phyloP scores from a whole-genome alignment of 2,329 filamentous ascomycete species.

The Claviceps lovelessii region DNA sequence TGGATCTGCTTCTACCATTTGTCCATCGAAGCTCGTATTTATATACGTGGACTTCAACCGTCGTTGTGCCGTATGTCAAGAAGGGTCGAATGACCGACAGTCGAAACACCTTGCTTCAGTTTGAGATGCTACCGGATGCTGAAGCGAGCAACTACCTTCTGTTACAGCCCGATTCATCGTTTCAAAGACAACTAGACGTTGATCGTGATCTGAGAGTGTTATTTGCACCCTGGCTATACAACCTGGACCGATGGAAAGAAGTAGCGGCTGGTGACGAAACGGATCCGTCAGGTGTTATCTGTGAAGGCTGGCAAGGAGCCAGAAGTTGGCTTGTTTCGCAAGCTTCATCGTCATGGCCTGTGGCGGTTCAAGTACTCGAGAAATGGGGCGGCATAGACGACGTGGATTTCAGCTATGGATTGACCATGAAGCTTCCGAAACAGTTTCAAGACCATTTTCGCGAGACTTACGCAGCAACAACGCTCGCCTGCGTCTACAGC shows the following conservation, averaged over 20 bases:
- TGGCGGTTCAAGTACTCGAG: constrained; percentile 48
- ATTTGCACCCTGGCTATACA: constrained; percentile 61
- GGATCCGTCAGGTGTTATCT: constrained; percentile 20
- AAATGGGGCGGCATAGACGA: constrained; percentile 64
- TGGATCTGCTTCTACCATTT: constrained; percentile 55
- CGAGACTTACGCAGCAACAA: constrained; percentile 50
- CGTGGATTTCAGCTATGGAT: constrained; percentile 50
- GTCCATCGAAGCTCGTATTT: constrained; percentile 46
- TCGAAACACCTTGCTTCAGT: constrained; percentile 42
- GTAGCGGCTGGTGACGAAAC: constrained; percentile 3
- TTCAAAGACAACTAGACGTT: constrained; percentile 27
- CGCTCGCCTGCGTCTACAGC: constrained; percentile 53
- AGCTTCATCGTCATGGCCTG: constrained; percentile 44
- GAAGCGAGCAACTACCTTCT: constrained; percentile 48
- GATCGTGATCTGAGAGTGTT: constrained; percentile 54
- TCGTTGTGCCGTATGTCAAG: constrained; percentile 52
- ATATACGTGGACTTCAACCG: constrained; percentile 54
- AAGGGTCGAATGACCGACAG: constrained; percentile 58
- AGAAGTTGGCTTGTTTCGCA: constrained; percentile 52
- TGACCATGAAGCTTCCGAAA: constrained; percentile 43
- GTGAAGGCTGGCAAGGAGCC: constrained; percentile 53
- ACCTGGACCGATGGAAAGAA: constrained; percentile 40
- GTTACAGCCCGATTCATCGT: constrained; percentile 33
- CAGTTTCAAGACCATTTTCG: constrained; percentile 45
- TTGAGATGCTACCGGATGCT: constrained; percentile 45